Percentiles rank a stretch among this genome's conserved stretches.
These are phyloP conservation scores for Pythium rishiriense DNA, from an alignment of 352 stramenopile genomes.

Conservation along the genomic window DNA sequence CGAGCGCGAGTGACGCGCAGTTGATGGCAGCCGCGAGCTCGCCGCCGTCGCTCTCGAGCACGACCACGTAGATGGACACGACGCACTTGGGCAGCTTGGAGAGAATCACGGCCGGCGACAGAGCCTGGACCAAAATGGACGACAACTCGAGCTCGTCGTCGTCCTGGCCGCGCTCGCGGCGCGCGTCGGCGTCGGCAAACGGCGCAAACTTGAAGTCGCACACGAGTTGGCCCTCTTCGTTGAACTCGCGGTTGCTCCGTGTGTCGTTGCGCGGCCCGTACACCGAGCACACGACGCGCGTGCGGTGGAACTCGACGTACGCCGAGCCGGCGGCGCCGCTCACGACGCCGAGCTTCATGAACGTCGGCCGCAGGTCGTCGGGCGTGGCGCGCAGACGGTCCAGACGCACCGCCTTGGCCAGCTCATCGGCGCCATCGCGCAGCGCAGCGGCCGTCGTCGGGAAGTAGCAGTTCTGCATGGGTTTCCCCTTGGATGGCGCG, in stretches of 20 bases:
- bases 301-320: slow-evolving; percentile 88
- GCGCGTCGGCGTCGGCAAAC: slow-evolving; percentile 62
- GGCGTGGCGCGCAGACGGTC: slow-evolving; percentile 49
- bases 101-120: slow-evolving; percentile 83
- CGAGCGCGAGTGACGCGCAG: slow-evolving; percentile 85
- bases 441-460: slow-evolving; percentile 39
- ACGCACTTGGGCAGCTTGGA: slow-evolving; percentile 90
- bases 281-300: slow-evolving; percentile 85
- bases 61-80: slow-evolving; percentile 86
- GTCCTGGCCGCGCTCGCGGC: slow-evolving; percentile 75
- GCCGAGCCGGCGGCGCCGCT: slow-evolving; percentile 84
- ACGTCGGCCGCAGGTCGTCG: slow-evolving; percentile 85
- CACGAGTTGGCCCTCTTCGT: slow-evolving; percentile 80
- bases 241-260: slow-evolving; percentile 76
- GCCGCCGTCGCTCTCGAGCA: slow-evolving; percentile 85
- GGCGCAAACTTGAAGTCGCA: slow-evolving; percentile 90
- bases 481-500: neutral
- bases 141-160: slow-evolving; percentile 83
- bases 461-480: slow-evolving; percentile 90
- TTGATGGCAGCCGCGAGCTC: slow-evolving; percentile 84
- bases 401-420: slow-evolving; percentile 34
- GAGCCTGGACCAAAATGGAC: slow-evolving; percentile 66
- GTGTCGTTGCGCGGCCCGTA: slow-evolving; percentile 86
- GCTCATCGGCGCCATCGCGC: slow-evolving; percentile 14
- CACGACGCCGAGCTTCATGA: slow-evolving; percentile 81